phyloP scores from a whole-genome alignment of 257 asterid species.

The Primulina eburnea region DNA sequence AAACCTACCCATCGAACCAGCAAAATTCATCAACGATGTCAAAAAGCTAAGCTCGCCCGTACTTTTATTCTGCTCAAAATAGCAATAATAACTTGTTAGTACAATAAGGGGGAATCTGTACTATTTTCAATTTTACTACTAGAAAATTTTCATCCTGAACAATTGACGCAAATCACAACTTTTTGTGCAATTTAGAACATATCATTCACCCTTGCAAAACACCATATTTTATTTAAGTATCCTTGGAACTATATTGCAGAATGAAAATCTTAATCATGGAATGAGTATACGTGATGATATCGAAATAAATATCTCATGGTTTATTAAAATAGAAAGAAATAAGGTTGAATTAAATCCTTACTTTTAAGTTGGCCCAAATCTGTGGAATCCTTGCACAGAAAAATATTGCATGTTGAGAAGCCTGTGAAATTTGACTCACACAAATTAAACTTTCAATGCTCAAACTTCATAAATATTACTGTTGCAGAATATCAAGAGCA shows the following conservation, averaged over 20 bases:
- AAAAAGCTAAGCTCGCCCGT: conserved; percentile 96
- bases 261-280: neutral
- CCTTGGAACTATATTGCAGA: conserved; percentile 1
- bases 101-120: neutral
- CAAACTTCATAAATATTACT: neutral
- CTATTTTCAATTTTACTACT: neutral
- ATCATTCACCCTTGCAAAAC: too few species aligned
- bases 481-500: neutral
- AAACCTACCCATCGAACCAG: conserved; percentile 82
- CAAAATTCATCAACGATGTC: conserved; percentile 85
- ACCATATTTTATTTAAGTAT: neutral
- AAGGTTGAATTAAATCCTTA: conserved; percentile 18
- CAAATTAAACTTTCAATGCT: conserved; percentile 15
- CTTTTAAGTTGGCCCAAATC: conserved; percentile 82
- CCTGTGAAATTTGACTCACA: conserved; percentile 45
- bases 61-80: conserved; percentile 69
- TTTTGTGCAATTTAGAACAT: neutral
- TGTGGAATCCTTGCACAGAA: conserved; percentile 93
- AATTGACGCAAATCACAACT: neutral
- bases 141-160: neutral
- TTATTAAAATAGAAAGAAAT: conserved; percentile 12
- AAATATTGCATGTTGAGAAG: conserved; percentile 91
- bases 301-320: conserved; percentile 7
- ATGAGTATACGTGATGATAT: neutral
- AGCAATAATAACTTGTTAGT: conserved; percentile 25